A percentile compares a stretch with the other conserved stretches of the same genome.
phyloP scores from a whole-genome alignment of 495 filamentous ascomycete species.

The Aspergillus avenaceus region DNA sequence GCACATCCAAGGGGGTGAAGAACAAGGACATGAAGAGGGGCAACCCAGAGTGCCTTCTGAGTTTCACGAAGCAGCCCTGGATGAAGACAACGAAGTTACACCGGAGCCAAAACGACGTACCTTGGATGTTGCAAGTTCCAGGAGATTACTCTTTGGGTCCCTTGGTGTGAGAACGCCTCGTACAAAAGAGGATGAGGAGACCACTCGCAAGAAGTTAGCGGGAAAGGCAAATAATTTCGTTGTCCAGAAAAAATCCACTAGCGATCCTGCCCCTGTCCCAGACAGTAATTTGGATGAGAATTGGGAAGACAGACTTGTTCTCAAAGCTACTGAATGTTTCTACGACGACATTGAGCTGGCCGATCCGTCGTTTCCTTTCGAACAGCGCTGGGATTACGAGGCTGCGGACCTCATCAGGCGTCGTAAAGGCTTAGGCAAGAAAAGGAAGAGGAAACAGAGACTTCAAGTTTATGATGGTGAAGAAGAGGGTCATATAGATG shows the following conservation, averaged over 20 bases:
- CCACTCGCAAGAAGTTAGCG: constrained; percentile 53
- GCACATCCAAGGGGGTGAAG: too few species aligned
- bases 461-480: constrained; percentile 38
- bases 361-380: constrained; percentile 84
- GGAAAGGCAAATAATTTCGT: constrained; percentile 26
- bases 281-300: constrained; percentile 31
- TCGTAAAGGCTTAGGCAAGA: constrained; percentile 42
- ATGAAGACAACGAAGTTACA: constrained; percentile 13
- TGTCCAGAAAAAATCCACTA: constrained; percentile 12
- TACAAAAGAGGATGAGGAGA: constrained; percentile 62
- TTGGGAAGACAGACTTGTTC: constrained; percentile 71
- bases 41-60: constrained; percentile 1
- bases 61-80: constrained; percentile 17
- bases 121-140: constrained; percentile 61
- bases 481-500: constrained; percentile 27
- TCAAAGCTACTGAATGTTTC: constrained; percentile 79
- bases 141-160: constrained; percentile 66
- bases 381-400: constrained; percentile 80
- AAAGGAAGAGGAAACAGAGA: constrained; percentile 54
- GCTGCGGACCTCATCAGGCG: constrained; percentile 49
- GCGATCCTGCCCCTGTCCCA: constrained; percentile 10
- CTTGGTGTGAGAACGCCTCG: constrained; percentile 66
- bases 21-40: not conserved
- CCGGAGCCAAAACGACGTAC: constrained; percentile 35
- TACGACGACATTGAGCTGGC: constrained; percentile 68